Evolutionary conservation across 257 asterid species (phyloP), one percentile per base, ranked within the genome.

Genomic region (Solanum dulcamara): DNA sequence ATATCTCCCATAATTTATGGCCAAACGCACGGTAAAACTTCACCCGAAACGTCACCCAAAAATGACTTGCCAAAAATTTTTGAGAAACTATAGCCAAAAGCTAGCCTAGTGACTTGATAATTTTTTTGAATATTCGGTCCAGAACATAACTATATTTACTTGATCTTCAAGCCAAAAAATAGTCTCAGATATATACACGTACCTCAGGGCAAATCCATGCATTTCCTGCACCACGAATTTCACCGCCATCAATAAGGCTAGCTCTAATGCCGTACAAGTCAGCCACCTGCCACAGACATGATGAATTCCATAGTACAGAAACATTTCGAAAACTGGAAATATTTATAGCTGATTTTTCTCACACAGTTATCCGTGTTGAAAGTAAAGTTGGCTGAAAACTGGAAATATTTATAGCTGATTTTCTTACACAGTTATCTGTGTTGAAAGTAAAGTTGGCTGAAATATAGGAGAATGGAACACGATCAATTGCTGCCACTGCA

Each of bases 171-270:
- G 59, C 86, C 60, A 91, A 89, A 91, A 44, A 48, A 79, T 30
- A 28, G 8, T 30, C 46, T 48, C 66, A 79, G 66, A 30, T 30
- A 30, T 64, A 68, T 14, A 48, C 71, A 87, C 89, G 60, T 86
- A 97, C 99, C 99, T 97, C 99, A 79, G 99, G 99, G 85, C 98
- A 97, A 83, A 97, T 97, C 99, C 99, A 97, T n/a, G 98, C 98
- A 91, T 97, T 97, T 75, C 99, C 99, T 7, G 99, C 99, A 85
- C 99, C 99, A 26, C 99, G 98, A 89, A 97, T 95, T 90, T 97
- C 99, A 88, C 99, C 99, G 71, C 99, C 99, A 92, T 97, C 99
- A 87, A 95, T 96, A 84, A 97, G 98, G 87, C 95, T 94, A 74
- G 98, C 98, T 89, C 98, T 92, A 91, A 97, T 96, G 84, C 99